phyloP scores from a whole-genome alignment of 306 rosid species.

The Dryas drummondii region DNA sequence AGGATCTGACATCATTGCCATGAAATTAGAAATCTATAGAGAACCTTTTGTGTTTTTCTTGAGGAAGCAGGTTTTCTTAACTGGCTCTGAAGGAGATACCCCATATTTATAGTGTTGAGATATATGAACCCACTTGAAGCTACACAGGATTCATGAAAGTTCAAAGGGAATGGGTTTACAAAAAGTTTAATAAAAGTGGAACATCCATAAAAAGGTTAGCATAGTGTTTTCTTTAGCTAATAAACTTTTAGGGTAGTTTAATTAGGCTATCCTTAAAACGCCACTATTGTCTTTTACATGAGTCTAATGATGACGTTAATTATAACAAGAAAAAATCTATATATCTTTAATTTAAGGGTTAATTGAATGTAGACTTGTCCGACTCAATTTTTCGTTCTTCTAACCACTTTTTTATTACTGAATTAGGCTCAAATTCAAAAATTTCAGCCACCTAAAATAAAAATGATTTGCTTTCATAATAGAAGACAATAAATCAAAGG shows the following conservation, averaged over 20 bases:
- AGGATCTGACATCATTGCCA: slow-evolving; percentile 54
- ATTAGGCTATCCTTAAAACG: too few species aligned
- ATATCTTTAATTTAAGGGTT: too few species aligned
- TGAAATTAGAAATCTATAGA: not conserved
- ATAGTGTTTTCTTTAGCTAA: not conserved
- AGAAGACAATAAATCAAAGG: too few species aligned
- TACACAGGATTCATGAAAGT: slow-evolving; percentile 19
- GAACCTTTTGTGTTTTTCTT: not conserved
- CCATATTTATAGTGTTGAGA: slow-evolving; percentile 47
- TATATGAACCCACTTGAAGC: not conserved
- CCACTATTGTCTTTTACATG: too few species aligned
- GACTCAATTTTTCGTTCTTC: too few species aligned
- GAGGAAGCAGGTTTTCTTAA: slow-evolving; percentile 20
- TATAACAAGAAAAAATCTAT: too few species aligned
- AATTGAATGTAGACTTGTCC: too few species aligned
- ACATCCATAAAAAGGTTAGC: slow-evolving; percentile 15
- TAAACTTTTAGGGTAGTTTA: not conserved
- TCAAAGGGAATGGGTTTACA: not conserved
- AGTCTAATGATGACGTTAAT: too few species aligned
- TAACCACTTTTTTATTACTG: too few species aligned
- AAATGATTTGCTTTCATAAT: too few species aligned
- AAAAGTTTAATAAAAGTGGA: slow-evolving; percentile 24
- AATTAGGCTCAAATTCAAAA: too few species aligned
- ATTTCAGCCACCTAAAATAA: too few species aligned
- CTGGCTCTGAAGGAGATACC: slow-evolving; percentile 27